Conservation (phyloP, 805 yeast genomes). For the Saccharomyces jurei region DNA sequence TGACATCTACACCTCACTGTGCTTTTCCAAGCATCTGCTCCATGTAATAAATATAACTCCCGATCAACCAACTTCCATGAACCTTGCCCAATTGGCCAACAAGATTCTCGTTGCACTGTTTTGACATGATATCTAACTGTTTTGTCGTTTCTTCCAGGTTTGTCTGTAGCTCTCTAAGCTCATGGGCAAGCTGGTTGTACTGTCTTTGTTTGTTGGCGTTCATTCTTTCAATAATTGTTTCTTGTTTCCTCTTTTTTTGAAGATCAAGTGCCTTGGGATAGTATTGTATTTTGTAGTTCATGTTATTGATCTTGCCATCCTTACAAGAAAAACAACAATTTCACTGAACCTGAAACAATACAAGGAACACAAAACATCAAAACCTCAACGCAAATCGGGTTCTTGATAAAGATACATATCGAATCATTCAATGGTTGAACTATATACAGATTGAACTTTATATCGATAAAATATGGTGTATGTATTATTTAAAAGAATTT, state of each 20-base stretch:
- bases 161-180: constrained; percentile 19
- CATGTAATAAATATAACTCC: constrained; percentile 23
- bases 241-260: background rate
- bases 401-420: background rate
- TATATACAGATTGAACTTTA: background rate
- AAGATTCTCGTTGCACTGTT: constrained; percentile 25
- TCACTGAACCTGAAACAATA: background rate
- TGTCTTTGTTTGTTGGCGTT: constrained; percentile 25
- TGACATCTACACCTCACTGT: constrained; percentile 1
- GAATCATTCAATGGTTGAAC: background rate
- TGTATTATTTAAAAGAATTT: constrained; percentile 41
- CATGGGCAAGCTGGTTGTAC: constrained; percentile 27
- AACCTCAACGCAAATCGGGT: background rate
- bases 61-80: constrained; percentile 28
- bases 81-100: constrained; percentile 28
- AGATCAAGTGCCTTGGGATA: background rate
- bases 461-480: background rate
- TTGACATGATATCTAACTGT: constrained; percentile 25
- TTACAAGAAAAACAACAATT: background rate
- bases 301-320: background rate
- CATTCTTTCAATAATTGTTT: constrained; percentile 5
- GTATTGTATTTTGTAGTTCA: background rate
- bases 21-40: constrained; percentile 19
- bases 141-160: constrained; percentile 22
- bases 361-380: background rate